phyloP scores from a whole-genome alignment of 1,284 basidiomycete genomes.

The Cerrena zonata region DNA sequence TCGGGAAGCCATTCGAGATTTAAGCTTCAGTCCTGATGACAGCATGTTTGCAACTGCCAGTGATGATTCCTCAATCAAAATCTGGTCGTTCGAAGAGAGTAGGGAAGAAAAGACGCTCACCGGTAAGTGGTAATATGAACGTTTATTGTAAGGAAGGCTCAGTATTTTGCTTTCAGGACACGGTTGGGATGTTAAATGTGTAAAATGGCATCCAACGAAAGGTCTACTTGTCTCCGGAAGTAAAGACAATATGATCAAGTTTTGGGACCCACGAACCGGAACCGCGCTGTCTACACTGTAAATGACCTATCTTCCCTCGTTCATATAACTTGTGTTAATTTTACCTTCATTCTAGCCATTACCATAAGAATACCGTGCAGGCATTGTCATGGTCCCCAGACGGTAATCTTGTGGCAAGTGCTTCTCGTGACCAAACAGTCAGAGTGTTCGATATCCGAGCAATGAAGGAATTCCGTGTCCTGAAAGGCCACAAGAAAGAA shows the following conservation, averaged over 20 bases:
- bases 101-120: slow-evolving; percentile 82
- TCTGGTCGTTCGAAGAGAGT: slow-evolving; percentile 93
- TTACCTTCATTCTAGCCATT: slow-evolving; percentile 55
- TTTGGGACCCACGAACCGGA: slow-evolving; percentile 94
- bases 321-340: not conserved
- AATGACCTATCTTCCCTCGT: slow-evolving; percentile 8
- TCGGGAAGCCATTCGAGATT: slow-evolving; percentile 82
- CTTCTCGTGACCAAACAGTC: slow-evolving; percentile 88
- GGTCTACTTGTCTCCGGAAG: slow-evolving; percentile 90
- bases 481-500: slow-evolving; percentile 95
- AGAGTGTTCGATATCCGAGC: slow-evolving; percentile 97
- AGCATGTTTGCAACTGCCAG: slow-evolving; percentile 87
- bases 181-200: slow-evolving; percentile 97
- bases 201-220: slow-evolving; percentile 97
- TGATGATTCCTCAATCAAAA: slow-evolving; percentile 88
- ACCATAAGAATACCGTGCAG: slow-evolving; percentile 96
- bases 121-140: too few species aligned
- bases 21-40: slow-evolving; percentile 91
- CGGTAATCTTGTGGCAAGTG: slow-evolving; percentile 89
- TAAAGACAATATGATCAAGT: slow-evolving; percentile 97
- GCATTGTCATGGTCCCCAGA: slow-evolving; percentile 89
- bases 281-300: slow-evolving; percentile 83
- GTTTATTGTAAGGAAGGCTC: too few species aligned
- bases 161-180: slow-evolving; percentile 78
- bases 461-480: slow-evolving; percentile 88